A percentile compares a stretch with the other conserved stretches of the same genome.
Conservation (phyloP, 108 stramenopile genomes). For the Cylindrotheca fusiformis region DNA sequence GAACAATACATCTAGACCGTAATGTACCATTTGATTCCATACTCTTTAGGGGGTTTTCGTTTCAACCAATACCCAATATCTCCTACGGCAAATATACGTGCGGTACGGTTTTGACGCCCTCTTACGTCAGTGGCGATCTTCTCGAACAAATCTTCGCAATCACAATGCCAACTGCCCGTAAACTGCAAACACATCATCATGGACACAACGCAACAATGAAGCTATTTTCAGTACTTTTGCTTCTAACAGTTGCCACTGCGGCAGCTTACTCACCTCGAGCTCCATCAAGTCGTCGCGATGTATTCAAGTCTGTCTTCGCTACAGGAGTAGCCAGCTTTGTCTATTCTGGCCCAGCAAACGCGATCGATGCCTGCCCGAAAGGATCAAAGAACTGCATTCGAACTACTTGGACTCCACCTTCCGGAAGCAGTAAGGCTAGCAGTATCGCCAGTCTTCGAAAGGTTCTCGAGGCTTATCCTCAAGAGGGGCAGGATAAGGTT, state of each 20-base stretch:
- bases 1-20: no score
- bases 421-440: conserved; percentile 44
- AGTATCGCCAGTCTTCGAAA: conserved; percentile 41
- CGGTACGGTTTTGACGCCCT: no score
- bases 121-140: no score
- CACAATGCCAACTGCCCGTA: no score
- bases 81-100: no score
- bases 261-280: conserved; percentile 4
- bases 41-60: no score
- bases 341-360: conserved; percentile 20
- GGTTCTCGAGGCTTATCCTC: conserved; percentile 59
- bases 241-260: conserved; percentile 1
- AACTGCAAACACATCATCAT: no score
- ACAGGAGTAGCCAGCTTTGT: conserved; percentile 20
- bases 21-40: no score
- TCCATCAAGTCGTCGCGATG: conserved; percentile 8
- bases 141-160: no score
- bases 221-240: no score
- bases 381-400: conserved; percentile 72
- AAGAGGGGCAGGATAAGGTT: conserved; percentile 61
- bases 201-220: no score
- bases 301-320: conserved; percentile 9
- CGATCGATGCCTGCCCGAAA: conserved; percentile 62
- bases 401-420: conserved; percentile 77
- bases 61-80: no score